These are phyloP conservation scores for Saturnispora zaruensis DNA, from an alignment of 805 yeast species.

Conservation along the genomic window DNA sequence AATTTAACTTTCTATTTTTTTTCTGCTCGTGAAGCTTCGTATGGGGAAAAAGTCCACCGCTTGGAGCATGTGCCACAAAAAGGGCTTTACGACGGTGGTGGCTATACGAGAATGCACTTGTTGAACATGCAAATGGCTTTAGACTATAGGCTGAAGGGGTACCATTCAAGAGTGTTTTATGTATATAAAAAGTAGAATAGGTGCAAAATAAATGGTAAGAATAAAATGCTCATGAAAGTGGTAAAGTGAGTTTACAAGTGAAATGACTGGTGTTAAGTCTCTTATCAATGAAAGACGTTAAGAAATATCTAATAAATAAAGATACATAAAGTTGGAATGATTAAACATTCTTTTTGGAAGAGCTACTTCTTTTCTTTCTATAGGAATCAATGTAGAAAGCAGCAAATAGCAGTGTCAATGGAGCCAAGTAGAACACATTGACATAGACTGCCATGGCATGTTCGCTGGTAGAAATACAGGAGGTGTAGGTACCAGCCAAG, in stretches of 20 bases:
- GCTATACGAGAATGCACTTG: neutral
- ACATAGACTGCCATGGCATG: slow-evolving; percentile 54
- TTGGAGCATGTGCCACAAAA: neutral
- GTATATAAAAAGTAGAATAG: neutral
- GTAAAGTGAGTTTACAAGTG: too few species aligned
- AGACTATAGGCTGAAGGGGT: too few species aligned
- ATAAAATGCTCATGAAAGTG: neutral
- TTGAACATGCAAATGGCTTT: neutral
- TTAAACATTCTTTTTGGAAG: neutral
- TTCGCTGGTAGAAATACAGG: slow-evolving; percentile 50
- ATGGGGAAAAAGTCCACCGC: neutral
- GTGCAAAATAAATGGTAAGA: neutral
- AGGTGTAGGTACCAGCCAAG: slow-evolving; percentile 31
- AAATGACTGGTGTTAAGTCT: neutral
- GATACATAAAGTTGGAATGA: neutral
- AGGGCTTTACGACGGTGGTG: neutral
- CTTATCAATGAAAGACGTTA: too few species aligned
- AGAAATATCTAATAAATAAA: neutral
- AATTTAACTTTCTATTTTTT: neutral
- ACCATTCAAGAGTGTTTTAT: too few species aligned
- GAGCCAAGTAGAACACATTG: slow-evolving; percentile 58
- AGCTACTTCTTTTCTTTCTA: slow-evolving; percentile 20
- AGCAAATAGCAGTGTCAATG: slow-evolving; percentile 57
- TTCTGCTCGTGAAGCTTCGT: neutral
- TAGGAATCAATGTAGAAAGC: slow-evolving; percentile 58